Conservation (phyloP, 805 yeast genomes). For the Lipomyces yamadae region DNA sequence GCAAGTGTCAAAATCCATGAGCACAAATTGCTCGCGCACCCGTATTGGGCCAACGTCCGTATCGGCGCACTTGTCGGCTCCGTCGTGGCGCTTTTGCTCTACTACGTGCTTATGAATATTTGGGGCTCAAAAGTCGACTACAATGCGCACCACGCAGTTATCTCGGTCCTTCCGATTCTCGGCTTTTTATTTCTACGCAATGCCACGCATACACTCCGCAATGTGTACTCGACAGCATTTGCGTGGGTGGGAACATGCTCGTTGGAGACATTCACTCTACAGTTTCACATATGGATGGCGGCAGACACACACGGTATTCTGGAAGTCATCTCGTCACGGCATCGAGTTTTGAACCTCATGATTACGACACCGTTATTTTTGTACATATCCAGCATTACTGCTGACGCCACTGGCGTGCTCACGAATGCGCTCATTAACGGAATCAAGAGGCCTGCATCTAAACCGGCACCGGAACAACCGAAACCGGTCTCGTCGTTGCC, state of each 20-base stretch:
- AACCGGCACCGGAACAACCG: slow-evolving; percentile 13
- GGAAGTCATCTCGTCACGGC: slow-evolving; percentile 21
- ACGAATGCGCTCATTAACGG: slow-evolving; percentile 33
- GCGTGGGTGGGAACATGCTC: slow-evolving; percentile 41
- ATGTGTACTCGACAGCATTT: slow-evolving; percentile 37
- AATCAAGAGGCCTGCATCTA: slow-evolving; percentile 13
- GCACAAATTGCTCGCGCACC: slow-evolving; percentile 22
- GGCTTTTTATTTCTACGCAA: slow-evolving; percentile 37
- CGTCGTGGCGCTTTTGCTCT: slow-evolving; percentile 24
- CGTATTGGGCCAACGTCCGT: slow-evolving; percentile 31
- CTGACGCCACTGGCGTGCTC: slow-evolving; percentile 34
- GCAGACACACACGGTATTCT: slow-evolving; percentile 39
- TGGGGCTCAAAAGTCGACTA: slow-evolving; percentile 33
- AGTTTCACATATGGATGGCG: slow-evolving; percentile 41
- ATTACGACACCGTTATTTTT: slow-evolving; percentile 34
- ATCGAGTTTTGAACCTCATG: slow-evolving; percentile 21
- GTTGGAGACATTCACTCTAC: slow-evolving; percentile 40
- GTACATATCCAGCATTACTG: slow-evolving; percentile 28
- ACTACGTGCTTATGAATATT: slow-evolving; percentile 13
- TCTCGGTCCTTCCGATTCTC: slow-evolving; percentile 35
- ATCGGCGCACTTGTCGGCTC: slow-evolving; percentile 27
- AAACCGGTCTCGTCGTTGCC: not conserved
- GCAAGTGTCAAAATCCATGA: slow-evolving; percentile 31
- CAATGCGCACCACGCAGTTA: slow-evolving; percentile 33
- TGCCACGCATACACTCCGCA: slow-evolving; percentile 32